Conservation (phyloP, 2,329 filamentous ascomycete species). For the Epichloe hybrida region DNA sequence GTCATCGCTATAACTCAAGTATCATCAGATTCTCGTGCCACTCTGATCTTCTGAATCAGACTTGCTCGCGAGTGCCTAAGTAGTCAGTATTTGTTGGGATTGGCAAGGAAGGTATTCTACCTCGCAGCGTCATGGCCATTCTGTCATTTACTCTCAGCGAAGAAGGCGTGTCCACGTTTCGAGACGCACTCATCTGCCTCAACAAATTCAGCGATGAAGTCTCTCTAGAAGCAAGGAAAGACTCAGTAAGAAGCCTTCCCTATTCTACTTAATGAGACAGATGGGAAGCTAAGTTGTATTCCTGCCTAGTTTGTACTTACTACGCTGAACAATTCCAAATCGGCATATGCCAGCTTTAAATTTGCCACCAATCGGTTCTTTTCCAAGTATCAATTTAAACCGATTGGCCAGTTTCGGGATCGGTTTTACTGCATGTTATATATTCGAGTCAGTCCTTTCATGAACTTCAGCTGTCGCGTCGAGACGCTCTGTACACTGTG, state of each 20-base stretch:
- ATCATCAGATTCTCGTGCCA: neutral
- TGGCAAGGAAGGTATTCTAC: neutral
- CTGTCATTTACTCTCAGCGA: constrained; percentile 62
- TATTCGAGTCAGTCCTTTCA: constrained; percentile 40
- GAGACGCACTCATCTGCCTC: constrained; percentile 61
- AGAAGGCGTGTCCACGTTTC: constrained; percentile 55
- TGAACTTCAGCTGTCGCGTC: too few relatives aligned
- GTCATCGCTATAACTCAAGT: neutral
- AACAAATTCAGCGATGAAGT: constrained; percentile 72
- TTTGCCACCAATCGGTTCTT: constrained; percentile 59
- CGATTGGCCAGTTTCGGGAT: constrained; percentile 34
- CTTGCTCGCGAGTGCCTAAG: neutral
- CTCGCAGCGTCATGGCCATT: constrained; percentile 35
- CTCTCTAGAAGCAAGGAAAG: constrained; percentile 56
- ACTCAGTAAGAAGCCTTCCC: constrained; percentile 38
- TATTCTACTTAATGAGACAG: neutral
- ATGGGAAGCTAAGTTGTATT: neutral
- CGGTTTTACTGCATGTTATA: constrained; percentile 65
- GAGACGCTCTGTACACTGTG: neutral
- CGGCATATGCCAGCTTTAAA: constrained; percentile 61
- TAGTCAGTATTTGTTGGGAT: neutral
- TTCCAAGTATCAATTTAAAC: constrained; percentile 54
- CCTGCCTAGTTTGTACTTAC: constrained; percentile 51
- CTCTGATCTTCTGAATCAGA: neutral
- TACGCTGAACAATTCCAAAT: constrained; percentile 67